Base-by-base conservation (phyloP, 116 monocot species). In the Cymodocea nodosa region DNA sequence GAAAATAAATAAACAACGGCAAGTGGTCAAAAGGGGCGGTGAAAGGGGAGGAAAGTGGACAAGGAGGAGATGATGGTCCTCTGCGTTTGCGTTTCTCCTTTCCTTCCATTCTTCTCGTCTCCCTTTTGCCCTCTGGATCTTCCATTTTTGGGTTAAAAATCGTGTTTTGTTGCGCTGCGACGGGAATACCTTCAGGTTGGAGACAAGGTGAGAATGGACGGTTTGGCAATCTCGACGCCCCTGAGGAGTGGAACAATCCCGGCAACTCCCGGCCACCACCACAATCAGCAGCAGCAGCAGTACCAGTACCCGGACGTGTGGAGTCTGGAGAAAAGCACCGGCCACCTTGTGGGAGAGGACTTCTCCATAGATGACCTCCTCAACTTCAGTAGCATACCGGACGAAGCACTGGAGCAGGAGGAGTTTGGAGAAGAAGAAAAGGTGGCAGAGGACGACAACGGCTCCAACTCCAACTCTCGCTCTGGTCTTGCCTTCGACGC, bases 331-430 rank as follows among this genome's bases (percentile, higher is more conserved):
- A 8, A 30, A 51, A 53, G 54, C 20, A 53, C 24, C 15, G 35
- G 35, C 6, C 67, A 36, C 23, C n/a, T 59, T 36, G 68, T 23
- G 19, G 58, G 68, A 40, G 68, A 69, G 10, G 68, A 69, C 20
- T 60, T 74, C 67, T 68, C 49, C 40, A 60, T 74, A 2, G 61
- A 74, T 15, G 74, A 74, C 37, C 62, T 74, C 23, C 74, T 74
- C 37, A 66, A 74, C 60, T 61, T 74, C 20, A 67, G 68, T 16
- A 67, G 52, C 18, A 22, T 50, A 13, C 51, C 30, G 48, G 74
- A 67, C 51, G 67, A 23, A 35, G 23, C 50, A 0, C n/a, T 25
- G 34, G 64, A 70, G 60, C 50, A 52, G 36, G 62, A 71, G 36
- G 40, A 53, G 52, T 36, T 20, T 36, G 62, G 59, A 12, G 24